Base-by-base conservation (phyloP, 352 stramenopile genomes). In the Phytophthora sp. region DNA sequence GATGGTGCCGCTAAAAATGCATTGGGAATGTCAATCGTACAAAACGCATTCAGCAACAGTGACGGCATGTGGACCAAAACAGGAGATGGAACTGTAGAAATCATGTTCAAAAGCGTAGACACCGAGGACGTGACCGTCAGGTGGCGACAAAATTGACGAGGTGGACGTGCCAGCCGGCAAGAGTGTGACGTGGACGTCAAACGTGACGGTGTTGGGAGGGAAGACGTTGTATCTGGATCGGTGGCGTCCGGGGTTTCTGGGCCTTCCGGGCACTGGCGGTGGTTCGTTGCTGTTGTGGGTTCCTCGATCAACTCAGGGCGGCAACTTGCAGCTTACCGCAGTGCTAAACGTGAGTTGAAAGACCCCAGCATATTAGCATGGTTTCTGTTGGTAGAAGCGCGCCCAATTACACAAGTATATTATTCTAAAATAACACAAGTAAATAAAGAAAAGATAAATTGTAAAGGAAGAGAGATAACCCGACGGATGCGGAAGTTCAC, bases 161-260 rank as follows among this genome's bases (percentile, higher is more conserved):
- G 65, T 76, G 10, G 20, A 41, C n/a, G 65, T 76, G 21, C 38
- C 66, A 41, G 39, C 55, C 0, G 64, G 64, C 2, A 53, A 71
- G 45, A 76, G 43, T 3, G 53, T 43, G 20, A 55, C 42, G 9
- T 76, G 63, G 68, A 66, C 13, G n/a, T 43, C 56, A 15, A 66
- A 62, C 20, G 42, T 76, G 38, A 61, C 54, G 18, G 28, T 8
- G 5, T 24, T 76, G 23, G 60, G 43, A 45, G 56, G 71, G 18
- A 76, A 74, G 20, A 76, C 68, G 20, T n/a, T 76, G 34, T 76
- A 76, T 34, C 23, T 76, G 32, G 68, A 76, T 66, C 68, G 68
- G 10, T 76, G 68, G 68, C 57, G 68, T 53, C 63, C 58, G 3
- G 63, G 65, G 30, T 67, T 71, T 35, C 24, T 73, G 12, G 68